Evolutionary conservation across 83 land plant genomes (phyloP).

Genomic region (Isoetes engelmannii): DNA sequence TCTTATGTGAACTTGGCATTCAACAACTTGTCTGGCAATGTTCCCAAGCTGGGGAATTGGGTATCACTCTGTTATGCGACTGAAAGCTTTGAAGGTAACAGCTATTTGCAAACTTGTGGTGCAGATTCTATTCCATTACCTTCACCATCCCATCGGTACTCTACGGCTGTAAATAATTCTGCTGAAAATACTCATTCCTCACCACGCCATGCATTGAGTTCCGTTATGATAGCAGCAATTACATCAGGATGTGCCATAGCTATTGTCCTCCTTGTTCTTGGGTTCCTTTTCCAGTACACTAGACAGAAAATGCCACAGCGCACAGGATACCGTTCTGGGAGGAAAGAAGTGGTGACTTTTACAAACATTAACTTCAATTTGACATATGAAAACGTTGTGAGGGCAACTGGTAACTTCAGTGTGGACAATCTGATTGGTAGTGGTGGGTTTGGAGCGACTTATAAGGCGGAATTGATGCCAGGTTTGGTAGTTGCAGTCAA

Average conservation of each 20-base stretch:
- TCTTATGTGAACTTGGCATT: constrained; percentile 2
- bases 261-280: constrained; percentile 28
- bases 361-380: constrained; percentile 19
- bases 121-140: constrained; percentile 10
- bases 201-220: constrained; percentile 4
- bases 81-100: constrained; percentile 22
- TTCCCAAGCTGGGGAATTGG: constrained; percentile 19
- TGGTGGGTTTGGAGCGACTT: constrained; percentile 37
- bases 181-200: no score
- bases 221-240: constrained; percentile 28
- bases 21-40: constrained; percentile 10
- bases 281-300: constrained; percentile 31
- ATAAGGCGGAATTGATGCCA: constrained; percentile 34
- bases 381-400: constrained; percentile 31
- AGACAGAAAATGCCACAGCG: constrained; percentile 21
- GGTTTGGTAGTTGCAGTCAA: constrained; percentile 37
- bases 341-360: constrained; percentile 34
- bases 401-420: constrained; percentile 33
- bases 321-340: constrained; percentile 11
- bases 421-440: constrained; percentile 31
- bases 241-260: constrained; percentile 34
- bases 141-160: constrained; percentile 1
- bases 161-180: neutral
- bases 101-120: constrained; percentile 11
- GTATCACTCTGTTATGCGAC: constrained; percentile 15